These are phyloP conservation scores for Talaromyces sp. DNA, from an alignment of 2,329 filamentous ascomycete species.

Conservation along the genomic window DNA sequence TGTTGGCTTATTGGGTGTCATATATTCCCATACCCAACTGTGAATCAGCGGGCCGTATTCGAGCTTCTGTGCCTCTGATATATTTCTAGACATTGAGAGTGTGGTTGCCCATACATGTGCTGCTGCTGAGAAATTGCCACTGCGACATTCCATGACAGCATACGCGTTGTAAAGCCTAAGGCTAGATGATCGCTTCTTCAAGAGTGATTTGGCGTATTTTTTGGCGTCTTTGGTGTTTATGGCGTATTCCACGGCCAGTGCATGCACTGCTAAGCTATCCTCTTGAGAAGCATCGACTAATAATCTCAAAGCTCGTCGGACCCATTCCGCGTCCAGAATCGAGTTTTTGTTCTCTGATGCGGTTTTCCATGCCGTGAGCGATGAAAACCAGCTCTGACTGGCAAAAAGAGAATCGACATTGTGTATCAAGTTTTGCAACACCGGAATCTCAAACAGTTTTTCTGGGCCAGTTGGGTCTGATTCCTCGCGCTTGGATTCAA, in stretches of 20 bases:
- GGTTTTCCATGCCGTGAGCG: conserved; percentile 27
- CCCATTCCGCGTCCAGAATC: conserved; percentile 40
- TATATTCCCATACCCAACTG: conserved; percentile 63
- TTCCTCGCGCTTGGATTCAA: conserved; percentile 16
- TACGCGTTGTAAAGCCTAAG: conserved; percentile 72
- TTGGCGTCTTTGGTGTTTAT: conserved; percentile 53
- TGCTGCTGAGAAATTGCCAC: conserved; percentile 53
- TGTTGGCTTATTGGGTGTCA: conserved; percentile 39
- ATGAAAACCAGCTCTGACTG: conserved; percentile 40
- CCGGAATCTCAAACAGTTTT: conserved; percentile 25
- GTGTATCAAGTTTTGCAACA: conserved; percentile 30
- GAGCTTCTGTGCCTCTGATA: conserved; percentile 27
- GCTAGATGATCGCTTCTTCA: conserved; percentile 63
- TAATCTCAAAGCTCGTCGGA: conserved; percentile 51
- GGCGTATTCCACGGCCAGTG: conserved; percentile 59
- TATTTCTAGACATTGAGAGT: conserved; percentile 49
- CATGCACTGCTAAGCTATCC: conserved; percentile 59
- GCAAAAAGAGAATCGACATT: conserved; percentile 53
- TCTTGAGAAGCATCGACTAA: conserved; percentile 45
- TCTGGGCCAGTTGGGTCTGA: conserved; percentile 17
- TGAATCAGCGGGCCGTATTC: conserved; percentile 49
- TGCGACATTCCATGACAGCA: conserved; percentile 61
- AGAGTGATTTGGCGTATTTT: conserved; percentile 65
- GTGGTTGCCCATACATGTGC: conserved; percentile 63
- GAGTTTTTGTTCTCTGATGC: conserved; percentile 22